These are phyloP conservation scores for Fusarium pininemorale DNA, from an alignment of 2,329 filamentous ascomycete species.

Conservation along the genomic window DNA sequence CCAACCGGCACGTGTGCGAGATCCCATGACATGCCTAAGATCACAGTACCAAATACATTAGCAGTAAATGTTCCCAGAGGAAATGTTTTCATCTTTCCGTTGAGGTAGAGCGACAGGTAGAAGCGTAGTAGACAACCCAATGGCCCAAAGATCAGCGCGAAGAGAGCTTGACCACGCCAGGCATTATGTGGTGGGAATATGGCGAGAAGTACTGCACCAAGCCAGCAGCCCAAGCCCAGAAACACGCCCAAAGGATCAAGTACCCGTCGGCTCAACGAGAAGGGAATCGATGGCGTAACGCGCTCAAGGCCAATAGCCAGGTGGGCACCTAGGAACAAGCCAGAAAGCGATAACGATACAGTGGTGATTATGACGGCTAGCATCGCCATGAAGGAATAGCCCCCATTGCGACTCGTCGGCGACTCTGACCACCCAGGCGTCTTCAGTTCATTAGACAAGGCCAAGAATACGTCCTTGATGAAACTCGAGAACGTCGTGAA, in stretches of 20 bases:
- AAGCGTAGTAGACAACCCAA: constrained; percentile 80
- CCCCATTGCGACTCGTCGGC: constrained; percentile 66
- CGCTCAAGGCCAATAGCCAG: constrained; percentile 71
- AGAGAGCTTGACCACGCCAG: constrained; percentile 81
- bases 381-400: constrained; percentile 85
- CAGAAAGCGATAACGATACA: constrained; percentile 73
- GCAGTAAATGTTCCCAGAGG: constrained; percentile 87
- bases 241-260: constrained; percentile 72
- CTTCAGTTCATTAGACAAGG: constrained; percentile 76
- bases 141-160: constrained; percentile 84
- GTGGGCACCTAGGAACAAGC: constrained; percentile 77
- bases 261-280: constrained; percentile 62
- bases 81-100: constrained; percentile 71
- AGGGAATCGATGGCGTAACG: constrained; percentile 68
- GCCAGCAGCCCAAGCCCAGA: constrained; percentile 78
- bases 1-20: constrained; percentile 73
- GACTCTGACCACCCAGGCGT: constrained; percentile 49
- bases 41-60: constrained; percentile 79
- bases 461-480: constrained; percentile 81
- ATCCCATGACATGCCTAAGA: constrained; percentile 82
- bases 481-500: constrained; percentile 92
- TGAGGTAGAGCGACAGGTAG: constrained; percentile 76
- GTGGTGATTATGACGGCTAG: constrained; percentile 79
- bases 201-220: constrained; percentile 77
- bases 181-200: constrained; percentile 75